phyloP scores from a whole-genome alignment of 2,329 filamentous ascomycete species.

The Colletotrichum sp. region DNA sequence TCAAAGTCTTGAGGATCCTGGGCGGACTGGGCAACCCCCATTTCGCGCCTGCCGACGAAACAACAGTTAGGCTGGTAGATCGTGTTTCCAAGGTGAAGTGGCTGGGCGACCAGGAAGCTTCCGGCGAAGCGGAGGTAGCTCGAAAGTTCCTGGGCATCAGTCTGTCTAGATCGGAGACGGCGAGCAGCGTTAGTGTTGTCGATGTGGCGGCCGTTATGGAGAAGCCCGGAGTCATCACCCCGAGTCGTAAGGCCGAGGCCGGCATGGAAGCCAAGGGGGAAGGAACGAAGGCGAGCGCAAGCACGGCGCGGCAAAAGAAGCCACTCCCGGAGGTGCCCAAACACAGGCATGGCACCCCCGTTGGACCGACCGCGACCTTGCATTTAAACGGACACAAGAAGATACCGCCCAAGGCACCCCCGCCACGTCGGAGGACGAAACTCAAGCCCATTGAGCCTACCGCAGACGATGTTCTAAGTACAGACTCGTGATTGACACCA shows the following conservation, averaged over 20 bases:
- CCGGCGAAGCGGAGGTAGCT: slow-evolving; percentile 52
- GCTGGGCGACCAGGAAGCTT: slow-evolving; percentile 53
- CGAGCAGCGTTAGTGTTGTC: slow-evolving; percentile 76
- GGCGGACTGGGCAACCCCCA: slow-evolving; percentile 70
- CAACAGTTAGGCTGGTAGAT: slow-evolving; percentile 77
- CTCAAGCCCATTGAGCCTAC: slow-evolving; percentile 31
- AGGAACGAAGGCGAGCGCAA: slow-evolving; percentile 21
- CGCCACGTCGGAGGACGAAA: slow-evolving; percentile 50
- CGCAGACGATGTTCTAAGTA: neutral
- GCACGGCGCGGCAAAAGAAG: slow-evolving; percentile 44
- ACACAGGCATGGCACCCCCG: slow-evolving; percentile 59
- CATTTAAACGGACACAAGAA: slow-evolving; percentile 41
- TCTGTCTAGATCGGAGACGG: slow-evolving; percentile 67
- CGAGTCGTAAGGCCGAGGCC: slow-evolving; percentile 62
- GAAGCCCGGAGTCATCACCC: slow-evolving; percentile 82
- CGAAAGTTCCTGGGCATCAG: slow-evolving; percentile 74
- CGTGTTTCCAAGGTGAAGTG: slow-evolving; percentile 78
- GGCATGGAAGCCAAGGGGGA: slow-evolving; percentile 29
- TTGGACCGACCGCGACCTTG: slow-evolving; percentile 36
- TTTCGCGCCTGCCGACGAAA: slow-evolving; percentile 82
- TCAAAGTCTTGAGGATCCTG: slow-evolving; percentile 76
- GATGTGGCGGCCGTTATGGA: slow-evolving; percentile 83
- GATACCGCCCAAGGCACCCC: slow-evolving; percentile 50
- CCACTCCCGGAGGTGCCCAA: slow-evolving; percentile 60
- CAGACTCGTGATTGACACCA: neutral